Evolutionary conservation across 2,329 filamentous ascomycete species (phyloP), one percentile per base, ranked within the genome.

Genomic region (Metarhizium rileyi): DNA sequence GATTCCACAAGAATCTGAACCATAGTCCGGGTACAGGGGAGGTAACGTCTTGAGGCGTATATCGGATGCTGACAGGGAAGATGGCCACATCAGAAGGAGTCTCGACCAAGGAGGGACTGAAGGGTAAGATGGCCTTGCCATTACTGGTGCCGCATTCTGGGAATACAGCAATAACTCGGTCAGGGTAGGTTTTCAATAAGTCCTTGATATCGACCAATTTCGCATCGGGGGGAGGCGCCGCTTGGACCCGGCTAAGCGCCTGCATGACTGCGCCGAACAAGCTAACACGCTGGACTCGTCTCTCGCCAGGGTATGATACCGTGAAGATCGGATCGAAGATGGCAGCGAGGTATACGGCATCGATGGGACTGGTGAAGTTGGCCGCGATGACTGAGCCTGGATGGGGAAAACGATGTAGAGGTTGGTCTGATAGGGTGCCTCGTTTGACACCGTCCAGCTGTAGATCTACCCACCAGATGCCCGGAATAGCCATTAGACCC

Each of bases 401-500:
- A 50, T 85, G 80, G 1, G 93, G 93, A 18, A 97, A 80, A 38
- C 88, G 81, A 52, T 83, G 75, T 50, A 76, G 72, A 36, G 86
- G 83, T 59, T 90, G 83, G 61, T 85, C 83, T 44, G 86, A 83
- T 28, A 95, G 74, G 25, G 86, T 90, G 70, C 93, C 93, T 70
- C 90, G 87, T 69, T 88, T 90, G 48, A 98, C 93, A 51, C 91
- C 91, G 65, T 98, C 93, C 56, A 98, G 88, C 67, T 96, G 91
- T n/a, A 98, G 74, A 68, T 98, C 93, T 50, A 96, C 84, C 91
- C 91, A 97, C 90, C 90, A 97, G 51, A 98, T 87, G 26, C 93
- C 91, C 0, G 90, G 89, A 52, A 95, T 86, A 35, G 83, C 86
- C 58, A 98, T 79, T 56, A 97, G 79, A 53, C 82, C 78, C 91